These are phyloP conservation scores for Hyaloscypha finlandica DNA, from an alignment of 495 filamentous ascomycete genomes.

Conservation along the genomic window DNA sequence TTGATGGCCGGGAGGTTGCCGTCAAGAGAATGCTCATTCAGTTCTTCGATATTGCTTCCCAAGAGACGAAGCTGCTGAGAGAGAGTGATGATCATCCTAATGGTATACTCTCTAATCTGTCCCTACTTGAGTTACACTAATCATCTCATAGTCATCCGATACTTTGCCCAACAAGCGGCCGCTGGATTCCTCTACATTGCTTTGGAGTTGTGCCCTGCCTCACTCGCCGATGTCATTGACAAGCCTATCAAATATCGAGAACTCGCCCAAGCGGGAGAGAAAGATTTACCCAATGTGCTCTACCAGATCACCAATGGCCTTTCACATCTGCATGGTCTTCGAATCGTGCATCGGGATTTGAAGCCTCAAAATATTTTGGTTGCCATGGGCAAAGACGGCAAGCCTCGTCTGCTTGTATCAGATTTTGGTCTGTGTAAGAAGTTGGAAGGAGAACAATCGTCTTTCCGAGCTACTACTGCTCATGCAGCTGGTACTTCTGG, in stretches of 20 bases:
- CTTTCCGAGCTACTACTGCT: constrained; percentile 89
- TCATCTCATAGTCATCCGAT: constrained; percentile 72
- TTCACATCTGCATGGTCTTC: constrained; percentile 83
- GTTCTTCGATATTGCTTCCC: constrained; percentile 92
- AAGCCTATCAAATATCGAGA: constrained; percentile 53
- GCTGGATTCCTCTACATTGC: constrained; percentile 95
- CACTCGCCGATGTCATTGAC: constrained; percentile 84
- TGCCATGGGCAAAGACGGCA: constrained; percentile 57
- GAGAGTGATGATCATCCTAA: constrained; percentile 96
- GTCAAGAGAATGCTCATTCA: constrained; percentile 96
- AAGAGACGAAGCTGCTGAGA: constrained; percentile 85
- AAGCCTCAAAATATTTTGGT: constrained; percentile 98
- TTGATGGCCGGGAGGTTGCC: constrained; percentile 88
- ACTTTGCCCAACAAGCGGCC: constrained; percentile 86
- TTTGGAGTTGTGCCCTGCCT: constrained; percentile 92
- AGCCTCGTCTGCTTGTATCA: constrained; percentile 83
- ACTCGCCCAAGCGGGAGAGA: constrained; percentile 53
- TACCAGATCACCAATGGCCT: constrained; percentile 87
- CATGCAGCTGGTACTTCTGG: constrained; percentile 92
- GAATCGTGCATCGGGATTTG: constrained; percentile 95
- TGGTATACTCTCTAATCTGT: constrained; percentile 39
- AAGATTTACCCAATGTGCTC: constrained; percentile 65
- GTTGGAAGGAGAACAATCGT: constrained; percentile 92
- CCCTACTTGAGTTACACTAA: constrained; percentile 26
- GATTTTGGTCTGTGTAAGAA: constrained; percentile 99